Evolutionary conservation across 306 rosid species (phyloP), one percentile per base, ranked within the genome.

Genomic region (Adenanthera pavonina): DNA sequence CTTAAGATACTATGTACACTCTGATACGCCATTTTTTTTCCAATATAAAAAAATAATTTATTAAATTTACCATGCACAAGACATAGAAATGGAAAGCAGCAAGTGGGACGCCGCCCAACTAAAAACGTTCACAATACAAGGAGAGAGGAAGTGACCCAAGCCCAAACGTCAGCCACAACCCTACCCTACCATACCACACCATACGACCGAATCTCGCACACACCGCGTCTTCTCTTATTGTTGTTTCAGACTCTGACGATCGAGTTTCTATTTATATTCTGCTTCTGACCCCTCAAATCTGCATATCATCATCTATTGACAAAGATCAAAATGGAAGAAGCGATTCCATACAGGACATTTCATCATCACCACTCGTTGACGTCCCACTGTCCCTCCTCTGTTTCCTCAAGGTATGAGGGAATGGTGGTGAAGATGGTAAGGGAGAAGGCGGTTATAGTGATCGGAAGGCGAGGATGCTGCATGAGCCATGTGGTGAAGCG

Each of bases 321-420:
- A 6, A 2, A n/a, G 1, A n/a, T 36, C 67, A 68, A 7, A 19
- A 92, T 92, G 97, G 86, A 92, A 56, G 89, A 91, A 81, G 95
- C 97, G 14, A 92, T 92, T 59, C 97, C 97, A 30, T 92, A 82
- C 83, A 78, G 84, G 13, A 85, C 95, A 64, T 87, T 89, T 52
- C 82, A 75, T 19, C 67, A 51, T 52, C 82, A 75, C 16, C 67
- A 51, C 8, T 35, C 47, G 0, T 3, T 33, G 7, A 12, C 19
- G 12, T 3, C 49, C 48, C 78, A 6, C 51, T 4, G 2, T 0
- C 33, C 75, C 41, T 57, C 75, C 62, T 8, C 52, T 77, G 69
- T 60, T 49, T 65, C 76, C 3, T 30, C 30, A 0, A 9, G 4
- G 3, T 12, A 7, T 7, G 53, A 43, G 20, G 48, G 10, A 44